These are phyloP conservation scores for Apiotrichum mycotoxinovorans DNA, from an alignment of 1,284 basidiomycete species.

Conservation along the genomic window DNA sequence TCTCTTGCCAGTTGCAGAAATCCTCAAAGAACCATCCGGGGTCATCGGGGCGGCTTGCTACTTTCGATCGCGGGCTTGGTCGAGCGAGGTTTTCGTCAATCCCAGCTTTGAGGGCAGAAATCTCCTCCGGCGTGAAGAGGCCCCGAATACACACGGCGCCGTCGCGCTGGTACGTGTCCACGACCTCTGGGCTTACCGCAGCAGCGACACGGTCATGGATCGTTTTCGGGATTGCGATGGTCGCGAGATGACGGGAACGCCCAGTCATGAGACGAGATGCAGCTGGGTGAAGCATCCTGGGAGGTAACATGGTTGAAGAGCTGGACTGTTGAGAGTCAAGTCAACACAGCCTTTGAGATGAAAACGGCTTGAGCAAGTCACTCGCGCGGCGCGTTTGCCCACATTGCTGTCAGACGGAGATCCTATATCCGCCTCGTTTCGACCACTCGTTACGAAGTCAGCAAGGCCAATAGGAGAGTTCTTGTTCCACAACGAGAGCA, in stretches of 20 bases:
- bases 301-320: too few species aligned
- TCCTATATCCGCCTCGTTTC: too few species aligned
- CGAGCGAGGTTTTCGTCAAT: slow-evolving; percentile 14
- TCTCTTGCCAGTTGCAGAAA: slow-evolving; percentile 19
- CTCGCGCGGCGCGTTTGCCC: too few species aligned
- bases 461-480: too few species aligned
- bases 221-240: neutral
- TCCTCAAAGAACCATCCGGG: slow-evolving; percentile 23
- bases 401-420: too few species aligned
- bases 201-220: slow-evolving; percentile 7
- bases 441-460: too few species aligned
- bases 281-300: neutral
- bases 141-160: slow-evolving; percentile 12
- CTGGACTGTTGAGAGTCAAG: too few species aligned
- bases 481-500: too few species aligned
- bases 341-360: too few species aligned
- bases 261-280: neutral
- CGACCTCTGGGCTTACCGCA: slow-evolving; percentile 11
- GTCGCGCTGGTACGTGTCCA: slow-evolving; percentile 7
- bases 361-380: too few species aligned
- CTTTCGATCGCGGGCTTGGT: slow-evolving; percentile 5
- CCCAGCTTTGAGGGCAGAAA: slow-evolving; percentile 6
- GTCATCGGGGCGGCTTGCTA: slow-evolving; percentile 11
- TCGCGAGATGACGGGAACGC: neutral
- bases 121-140: slow-evolving; percentile 14